Evolutionary conservation across 116 monocot genomes (phyloP).

Genomic region (Zostera marina): DNA sequence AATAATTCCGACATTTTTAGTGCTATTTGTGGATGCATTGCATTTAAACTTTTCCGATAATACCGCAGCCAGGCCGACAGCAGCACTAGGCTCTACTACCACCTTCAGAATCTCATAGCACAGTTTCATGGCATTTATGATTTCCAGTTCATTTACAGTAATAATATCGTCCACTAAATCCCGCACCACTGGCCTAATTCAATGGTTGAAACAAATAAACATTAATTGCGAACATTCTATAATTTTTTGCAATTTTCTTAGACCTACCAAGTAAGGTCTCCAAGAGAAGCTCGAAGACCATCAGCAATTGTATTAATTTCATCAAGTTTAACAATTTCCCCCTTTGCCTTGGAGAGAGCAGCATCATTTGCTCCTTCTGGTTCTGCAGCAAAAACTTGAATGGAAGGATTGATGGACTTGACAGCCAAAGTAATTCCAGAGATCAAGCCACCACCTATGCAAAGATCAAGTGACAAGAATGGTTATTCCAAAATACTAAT

Average conservation of each 20-base stretch:
- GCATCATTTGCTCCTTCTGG: constrained; percentile 91
- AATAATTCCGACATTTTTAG: constrained; percentile 60
- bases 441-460: constrained; percentile 77
- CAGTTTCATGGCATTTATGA: constrained; percentile 79
- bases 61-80: constrained; percentile 74
- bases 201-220: neutral
- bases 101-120: constrained; percentile 90
- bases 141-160: constrained; percentile 55
- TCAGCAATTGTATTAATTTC: constrained; percentile 83
- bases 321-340: constrained; percentile 40
- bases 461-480: neutral
- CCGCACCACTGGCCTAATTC: constrained; percentile 77
- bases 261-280: constrained; percentile 68
- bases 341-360: constrained; percentile 60
- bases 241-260: neutral
- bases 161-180: constrained; percentile 88
- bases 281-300: constrained; percentile 86
- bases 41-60: constrained; percentile 53
- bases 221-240: neutral
- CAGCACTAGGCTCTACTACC: constrained; percentile 85
- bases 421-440: constrained; percentile 88
- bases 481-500: neutral
- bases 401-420: constrained; percentile 79
- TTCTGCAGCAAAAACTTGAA: constrained; percentile 75
- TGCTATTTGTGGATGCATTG: constrained; percentile 19